Conservation (phyloP, 2,329 filamentous ascomycete genomes). For the Ophiostoma triangulosporum region DNA sequence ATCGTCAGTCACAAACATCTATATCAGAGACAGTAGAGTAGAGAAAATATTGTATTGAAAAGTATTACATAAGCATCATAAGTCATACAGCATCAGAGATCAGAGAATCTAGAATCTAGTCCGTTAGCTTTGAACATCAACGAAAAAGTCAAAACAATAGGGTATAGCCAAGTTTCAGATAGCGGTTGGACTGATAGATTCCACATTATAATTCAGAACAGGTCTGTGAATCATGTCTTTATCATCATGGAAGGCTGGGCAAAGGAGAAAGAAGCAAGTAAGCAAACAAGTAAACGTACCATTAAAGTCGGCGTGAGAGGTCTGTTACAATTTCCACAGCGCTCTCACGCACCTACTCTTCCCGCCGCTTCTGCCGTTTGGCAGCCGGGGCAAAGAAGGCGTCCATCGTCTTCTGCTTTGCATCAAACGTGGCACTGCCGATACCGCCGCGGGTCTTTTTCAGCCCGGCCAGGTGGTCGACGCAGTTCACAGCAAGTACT, state of each 20-base stretch:
- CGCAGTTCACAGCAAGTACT: constrained; percentile 52
- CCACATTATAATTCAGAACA: constrained; percentile 65
- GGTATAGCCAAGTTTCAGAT: constrained; percentile 41
- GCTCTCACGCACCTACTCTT: constrained; percentile 13
- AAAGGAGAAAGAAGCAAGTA: constrained; percentile 10
- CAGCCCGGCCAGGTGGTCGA: constrained; percentile 57
- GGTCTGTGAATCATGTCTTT: constrained; percentile 61
- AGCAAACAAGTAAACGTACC: constrained; percentile 23
- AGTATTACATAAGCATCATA: background rate
- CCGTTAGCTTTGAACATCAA: constrained; percentile 4
- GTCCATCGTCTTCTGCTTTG: constrained; percentile 60
- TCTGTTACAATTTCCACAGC: background rate
- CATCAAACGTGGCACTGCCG: constrained; percentile 63
- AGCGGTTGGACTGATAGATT: constrained; percentile 67
- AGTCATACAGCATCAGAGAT: background rate
- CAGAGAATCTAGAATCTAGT: no score
- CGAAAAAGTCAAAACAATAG: constrained; percentile 7
- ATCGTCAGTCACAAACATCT: no score
- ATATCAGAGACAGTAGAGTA: background rate
- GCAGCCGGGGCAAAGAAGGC: constrained; percentile 48
- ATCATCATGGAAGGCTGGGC: constrained; percentile 48
- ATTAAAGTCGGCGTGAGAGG: constrained; percentile 5
- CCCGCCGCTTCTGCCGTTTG: constrained; percentile 34
- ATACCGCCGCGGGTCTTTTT: constrained; percentile 74
- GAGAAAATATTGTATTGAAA: background rate